Conservation (phyloP, 1,284 basidiomycete genomes). For the Irpex lacteus region DNA sequence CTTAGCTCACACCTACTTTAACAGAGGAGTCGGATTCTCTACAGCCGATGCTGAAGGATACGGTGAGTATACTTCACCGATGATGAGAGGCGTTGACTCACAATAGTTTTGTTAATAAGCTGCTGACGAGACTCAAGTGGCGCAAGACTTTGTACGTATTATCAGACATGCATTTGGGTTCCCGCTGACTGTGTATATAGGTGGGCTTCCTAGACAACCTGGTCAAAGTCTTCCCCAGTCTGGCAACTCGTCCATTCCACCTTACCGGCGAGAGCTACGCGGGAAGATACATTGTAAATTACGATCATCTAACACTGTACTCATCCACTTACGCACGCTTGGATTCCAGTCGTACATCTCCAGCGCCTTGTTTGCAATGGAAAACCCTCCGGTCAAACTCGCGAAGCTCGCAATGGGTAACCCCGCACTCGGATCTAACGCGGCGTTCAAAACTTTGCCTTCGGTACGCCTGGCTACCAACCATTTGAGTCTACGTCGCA, state of each 20-base stretch:
- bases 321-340: not conserved
- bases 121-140: slow-evolving; percentile 25
- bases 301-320: not conserved
- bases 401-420: slow-evolving; percentile 67
- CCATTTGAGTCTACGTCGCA: not conserved
- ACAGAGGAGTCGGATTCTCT: slow-evolving; percentile 10
- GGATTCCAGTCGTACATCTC: slow-evolving; percentile 16
- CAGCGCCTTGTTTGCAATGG: slow-evolving; percentile 12
- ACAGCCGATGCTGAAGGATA: slow-evolving; percentile 9
- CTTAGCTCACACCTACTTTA: not conserved
- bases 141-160: slow-evolving; percentile 21
- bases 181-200: slow-evolving; percentile 28
- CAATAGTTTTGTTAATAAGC: slow-evolving; percentile 8
- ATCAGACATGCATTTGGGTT: slow-evolving; percentile 1
- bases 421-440: slow-evolving; percentile 46
- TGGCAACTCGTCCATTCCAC: slow-evolving; percentile 57
- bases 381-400: slow-evolving; percentile 58
- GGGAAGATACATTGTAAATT: slow-evolving; percentile 51
- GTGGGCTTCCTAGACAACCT: slow-evolving; percentile 66
- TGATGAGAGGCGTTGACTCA: not conserved
- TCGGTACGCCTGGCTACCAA: slow-evolving; percentile 39
- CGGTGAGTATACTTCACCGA: slow-evolving; percentile 1
- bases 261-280: slow-evolving; percentile 69
- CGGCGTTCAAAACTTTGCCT: slow-evolving; percentile 51
- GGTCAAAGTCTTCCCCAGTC: slow-evolving; percentile 63